Evolutionary conservation across 345 rosid genomes (phyloP), one percentile per base, ranked within the genome.

Genomic region (Raphanus sativus): DNA sequence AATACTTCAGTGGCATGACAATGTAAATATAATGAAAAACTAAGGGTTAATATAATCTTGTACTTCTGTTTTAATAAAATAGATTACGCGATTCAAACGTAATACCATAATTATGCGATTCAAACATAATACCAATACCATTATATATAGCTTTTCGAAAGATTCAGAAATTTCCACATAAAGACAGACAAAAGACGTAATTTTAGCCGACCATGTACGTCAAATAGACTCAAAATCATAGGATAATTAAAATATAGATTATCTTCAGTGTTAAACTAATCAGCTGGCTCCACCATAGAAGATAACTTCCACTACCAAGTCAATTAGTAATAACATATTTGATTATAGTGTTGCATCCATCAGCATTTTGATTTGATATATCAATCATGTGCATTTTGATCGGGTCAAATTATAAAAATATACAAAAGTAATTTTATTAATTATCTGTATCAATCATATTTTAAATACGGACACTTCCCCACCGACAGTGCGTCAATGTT

Each of bases 401-500:
- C 36, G 6, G 66, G 81, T 71, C 81, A 70, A 55, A 70, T 65
- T 77, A 77, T 42, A 24, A 34, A 66, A 72, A 78, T 66, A 66
- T 72, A 78, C 77, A 73, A 59, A 66, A 56, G 32, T n/a, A 62
- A 54, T 2, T 66, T 67, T 52, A 5, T 33, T 67, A 54, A 73
- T 62, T 21, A 73, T 69, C 48, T 69, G 54, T 74, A 42, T 62
- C 70, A 79, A 55, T 79, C 66, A 45, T 45, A 45, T 5, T 45
- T 74, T 74, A 69, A 74, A 74, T 69, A 54, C 75, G 26, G 75
- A 69, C 79, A 52, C 81, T 73, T 45, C 77, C 67, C 67, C 75
- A 80, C 82, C 82, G 82, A 80, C 82, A 80, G 60, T 69, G 75
- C 54, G 74, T 74, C 82, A 69, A 63, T 69, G 79, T 68, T 80